Evolutionary conservation across 176 grass and related monocot species (phyloP).

Genomic region (Triticum urartu): DNA sequence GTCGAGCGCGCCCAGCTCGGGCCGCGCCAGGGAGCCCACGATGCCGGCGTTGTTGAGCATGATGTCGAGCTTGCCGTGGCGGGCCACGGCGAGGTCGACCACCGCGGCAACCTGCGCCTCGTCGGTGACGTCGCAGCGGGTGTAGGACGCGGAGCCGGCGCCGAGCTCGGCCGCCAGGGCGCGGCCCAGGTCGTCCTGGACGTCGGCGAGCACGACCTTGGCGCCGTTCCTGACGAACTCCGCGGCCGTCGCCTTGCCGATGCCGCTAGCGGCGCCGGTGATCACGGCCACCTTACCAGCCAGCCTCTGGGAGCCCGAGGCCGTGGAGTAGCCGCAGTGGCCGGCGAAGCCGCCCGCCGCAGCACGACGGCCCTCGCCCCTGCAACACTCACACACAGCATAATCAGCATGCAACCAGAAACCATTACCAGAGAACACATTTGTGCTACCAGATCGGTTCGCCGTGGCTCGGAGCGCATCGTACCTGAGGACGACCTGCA

Average conservation of each 20-base stretch:
- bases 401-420: neutral
- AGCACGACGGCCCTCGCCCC: neutral
- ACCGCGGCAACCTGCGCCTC: conserved; percentile 54
- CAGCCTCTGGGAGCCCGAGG: neutral
- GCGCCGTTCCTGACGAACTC: conserved; percentile 18
- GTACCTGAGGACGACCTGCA: neutral
- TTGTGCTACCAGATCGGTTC: neutral
- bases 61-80: conserved; percentile 66
- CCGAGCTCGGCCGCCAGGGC: neutral
- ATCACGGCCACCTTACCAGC: conserved; percentile 17
- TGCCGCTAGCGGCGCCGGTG: conserved; percentile 1
- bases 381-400: neutral
- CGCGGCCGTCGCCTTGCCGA: neutral
- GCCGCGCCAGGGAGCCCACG: neutral
- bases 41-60: conserved; percentile 68
- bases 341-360: neutral
- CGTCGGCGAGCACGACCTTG: conserved; percentile 6
- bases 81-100: conserved; percentile 50
- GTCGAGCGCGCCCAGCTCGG: neutral
- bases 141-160: neutral
- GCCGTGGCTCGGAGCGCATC: neutral
- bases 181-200: conserved; percentile 4
- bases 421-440: neutral
- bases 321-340: neutral
- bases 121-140: conserved; percentile 59